These are phyloP conservation scores for Saccharomyces cerevisiae DNA, from an alignment of 805 yeast species.

Conservation along the genomic window DNA sequence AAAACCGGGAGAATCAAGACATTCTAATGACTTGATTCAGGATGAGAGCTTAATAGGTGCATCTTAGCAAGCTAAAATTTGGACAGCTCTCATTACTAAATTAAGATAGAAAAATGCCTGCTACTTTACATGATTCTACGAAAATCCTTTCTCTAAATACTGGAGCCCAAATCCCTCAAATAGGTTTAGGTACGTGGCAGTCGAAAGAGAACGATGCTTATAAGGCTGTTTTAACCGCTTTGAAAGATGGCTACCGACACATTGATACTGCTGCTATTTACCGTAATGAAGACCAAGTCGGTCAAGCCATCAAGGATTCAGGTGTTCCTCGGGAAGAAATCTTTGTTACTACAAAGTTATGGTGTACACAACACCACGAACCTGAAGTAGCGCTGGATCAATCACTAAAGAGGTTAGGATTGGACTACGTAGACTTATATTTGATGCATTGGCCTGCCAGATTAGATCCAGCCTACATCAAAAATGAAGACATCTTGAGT, in stretches of 20 bases:
- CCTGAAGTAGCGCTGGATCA: constrained; percentile 46
- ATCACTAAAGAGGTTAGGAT: constrained; percentile 49
- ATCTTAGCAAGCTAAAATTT: not conserved
- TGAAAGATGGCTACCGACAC: constrained; percentile 57
- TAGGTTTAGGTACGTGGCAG: constrained; percentile 67
- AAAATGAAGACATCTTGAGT: constrained; percentile 23
- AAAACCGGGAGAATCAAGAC: not conserved
- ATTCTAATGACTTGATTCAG: not conserved
- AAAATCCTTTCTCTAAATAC: constrained; percentile 40
- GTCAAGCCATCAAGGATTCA: constrained; percentile 42
- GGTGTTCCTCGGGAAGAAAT: constrained; percentile 54
- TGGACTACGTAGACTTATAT: constrained; percentile 68
- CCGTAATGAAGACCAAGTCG: constrained; percentile 55
- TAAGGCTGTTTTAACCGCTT: constrained; percentile 49
- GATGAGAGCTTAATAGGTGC: not conserved
- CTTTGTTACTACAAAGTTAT: constrained; percentile 61
- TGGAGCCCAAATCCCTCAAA: constrained; percentile 52
- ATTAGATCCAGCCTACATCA: constrained; percentile 34
- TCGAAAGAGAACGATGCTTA: constrained; percentile 44
- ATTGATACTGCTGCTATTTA: constrained; percentile 66
- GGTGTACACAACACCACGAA: constrained; percentile 40
- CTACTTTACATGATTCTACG: constrained; percentile 10
- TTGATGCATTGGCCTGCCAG: constrained; percentile 75
- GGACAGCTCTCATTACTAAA: not conserved
- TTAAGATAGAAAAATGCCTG: not conserved